A percentile compares a stretch with the other conserved stretches of the same genome.
phyloP scores from a whole-genome alignment of 169 alveolate species.

The Cyclospora cayetanensis region DNA sequence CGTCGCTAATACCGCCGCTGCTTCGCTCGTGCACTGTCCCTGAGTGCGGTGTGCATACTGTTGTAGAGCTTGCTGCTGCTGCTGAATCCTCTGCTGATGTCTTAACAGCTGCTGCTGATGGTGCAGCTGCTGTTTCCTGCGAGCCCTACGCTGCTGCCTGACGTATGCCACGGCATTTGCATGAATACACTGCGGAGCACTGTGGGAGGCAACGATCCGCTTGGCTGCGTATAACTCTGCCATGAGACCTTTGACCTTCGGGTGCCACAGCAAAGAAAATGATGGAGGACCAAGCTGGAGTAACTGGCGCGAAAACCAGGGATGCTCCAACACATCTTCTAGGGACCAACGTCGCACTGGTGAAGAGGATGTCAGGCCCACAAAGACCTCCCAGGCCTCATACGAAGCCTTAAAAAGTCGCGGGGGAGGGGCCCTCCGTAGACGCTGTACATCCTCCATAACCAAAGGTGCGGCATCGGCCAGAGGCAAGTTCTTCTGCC shows the following conservation, averaged over 20 bases:
- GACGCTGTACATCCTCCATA: conserved; percentile 78
- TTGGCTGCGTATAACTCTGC: not conserved
- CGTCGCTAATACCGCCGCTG: not conserved
- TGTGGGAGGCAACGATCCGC: not conserved
- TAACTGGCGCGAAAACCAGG: conserved; percentile 75
- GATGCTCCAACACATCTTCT: conserved; percentile 81
- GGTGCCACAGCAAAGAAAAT: conserved; percentile 57
- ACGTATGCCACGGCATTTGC: not conserved
- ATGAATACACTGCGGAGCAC: not conserved
- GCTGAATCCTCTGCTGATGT: not conserved
- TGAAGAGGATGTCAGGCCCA: conserved; percentile 85
- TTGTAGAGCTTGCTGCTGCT: not conserved
- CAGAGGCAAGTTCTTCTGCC: conserved; percentile 85
- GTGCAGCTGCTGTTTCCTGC: not conserved
- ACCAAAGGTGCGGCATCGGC: conserved; percentile 84
- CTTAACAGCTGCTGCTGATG: not conserved
- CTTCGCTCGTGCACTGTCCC: not conserved
- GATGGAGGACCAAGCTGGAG: not conserved
- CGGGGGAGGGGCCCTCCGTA: conserved; percentile 80
- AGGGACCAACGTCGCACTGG: conserved; percentile 81
- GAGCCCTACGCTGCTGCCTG: not conserved
- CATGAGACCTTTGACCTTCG: conserved; percentile 17
- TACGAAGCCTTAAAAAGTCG: conserved; percentile 73
- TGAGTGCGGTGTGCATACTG: not conserved
- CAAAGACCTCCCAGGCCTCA: conserved; percentile 84